phyloP scores from a whole-genome alignment of 352 stramenopile genomes.

The Phytophthora litchii region DNA sequence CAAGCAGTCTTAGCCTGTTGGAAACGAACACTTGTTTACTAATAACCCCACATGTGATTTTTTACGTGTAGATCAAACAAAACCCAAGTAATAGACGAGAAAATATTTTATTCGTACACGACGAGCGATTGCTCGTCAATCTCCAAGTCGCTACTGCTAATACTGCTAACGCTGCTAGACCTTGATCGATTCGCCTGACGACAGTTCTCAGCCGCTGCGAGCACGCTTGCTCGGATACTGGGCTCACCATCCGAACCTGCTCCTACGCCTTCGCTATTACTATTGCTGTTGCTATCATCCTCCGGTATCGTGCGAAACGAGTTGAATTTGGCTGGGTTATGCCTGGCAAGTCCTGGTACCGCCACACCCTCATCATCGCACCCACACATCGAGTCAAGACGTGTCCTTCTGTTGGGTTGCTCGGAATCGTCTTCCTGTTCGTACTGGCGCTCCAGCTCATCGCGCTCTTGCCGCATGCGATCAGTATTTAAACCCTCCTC shows the following conservation, averaged over 20 bases:
- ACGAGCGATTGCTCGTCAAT: slow-evolving; percentile 39
- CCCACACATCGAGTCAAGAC: slow-evolving; percentile 41
- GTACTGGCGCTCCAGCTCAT: slow-evolving; percentile 25
- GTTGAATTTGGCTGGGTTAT: slow-evolving; percentile 85
- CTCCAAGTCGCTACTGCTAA: slow-evolving; percentile 35
- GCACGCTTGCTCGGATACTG: slow-evolving; percentile 23
- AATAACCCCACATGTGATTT: not conserved
- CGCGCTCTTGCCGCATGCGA: slow-evolving; percentile 26
- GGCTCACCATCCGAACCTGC: slow-evolving; percentile 29
- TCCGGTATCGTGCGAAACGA: slow-evolving; percentile 76
- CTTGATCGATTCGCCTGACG: slow-evolving; percentile 20
- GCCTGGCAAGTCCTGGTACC: slow-evolving; percentile 70
- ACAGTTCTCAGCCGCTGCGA: slow-evolving; percentile 34
- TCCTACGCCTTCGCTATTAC: slow-evolving; percentile 34
- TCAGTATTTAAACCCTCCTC: slow-evolving; percentile 24
- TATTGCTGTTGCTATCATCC: slow-evolving; percentile 43
- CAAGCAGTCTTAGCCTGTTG: slow-evolving; percentile 18
- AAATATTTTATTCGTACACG: slow-evolving; percentile 39
- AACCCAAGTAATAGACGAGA: slow-evolving; percentile 1
- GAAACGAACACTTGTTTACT: slow-evolving; percentile 10
- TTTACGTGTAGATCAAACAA: slow-evolving; percentile 5
- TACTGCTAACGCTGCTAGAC: slow-evolving; percentile 34
- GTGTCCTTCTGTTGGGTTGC: slow-evolving; percentile 20
- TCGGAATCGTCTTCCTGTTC: slow-evolving; percentile 26
- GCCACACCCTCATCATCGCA: slow-evolving; percentile 75